These are phyloP conservation scores for Ophiostoma sp. DNA, from an alignment of 2,329 filamentous ascomycete species.

Conservation along the genomic window DNA sequence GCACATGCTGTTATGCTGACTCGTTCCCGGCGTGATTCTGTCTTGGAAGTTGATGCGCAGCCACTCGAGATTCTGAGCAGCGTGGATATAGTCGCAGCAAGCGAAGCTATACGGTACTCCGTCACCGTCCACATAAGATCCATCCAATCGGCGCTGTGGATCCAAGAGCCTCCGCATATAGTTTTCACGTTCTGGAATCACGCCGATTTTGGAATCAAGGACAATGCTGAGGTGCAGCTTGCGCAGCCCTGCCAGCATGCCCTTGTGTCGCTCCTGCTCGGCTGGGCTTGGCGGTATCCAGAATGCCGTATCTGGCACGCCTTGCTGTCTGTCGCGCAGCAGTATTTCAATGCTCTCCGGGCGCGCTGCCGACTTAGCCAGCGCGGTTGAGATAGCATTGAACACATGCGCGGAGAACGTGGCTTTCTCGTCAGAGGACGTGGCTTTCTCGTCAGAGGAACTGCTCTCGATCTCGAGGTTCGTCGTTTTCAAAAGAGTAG, in stretches of 20 bases:
- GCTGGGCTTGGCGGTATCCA: background rate
- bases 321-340: background rate
- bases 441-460: background rate
- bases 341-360: background rate
- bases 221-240: slow-evolving; percentile 45
- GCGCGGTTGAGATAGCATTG: background rate
- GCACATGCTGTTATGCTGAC: too few species aligned
- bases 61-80: slow-evolving; percentile 42
- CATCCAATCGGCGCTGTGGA: too few species aligned
- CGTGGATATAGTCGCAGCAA: background rate
- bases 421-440: background rate
- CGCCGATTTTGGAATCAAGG: background rate
- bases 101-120: background rate
- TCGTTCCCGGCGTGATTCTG: too few species aligned
- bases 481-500: background rate
- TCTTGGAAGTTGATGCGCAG: slow-evolving; percentile 48
- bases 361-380: background rate
- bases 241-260: slow-evolving; percentile 16
- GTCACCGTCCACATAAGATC: background rate
- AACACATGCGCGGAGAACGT: background rate
- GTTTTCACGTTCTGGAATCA: too few species aligned
- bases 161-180: too few species aligned
- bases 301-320: background rate
- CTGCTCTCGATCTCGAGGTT: slow-evolving; percentile 37
- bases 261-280: background rate